These are phyloP conservation scores for Bimuria novae-zelandiae DNA, from an alignment of 2,329 filamentous ascomycete genomes.

Conservation along the genomic window DNA sequence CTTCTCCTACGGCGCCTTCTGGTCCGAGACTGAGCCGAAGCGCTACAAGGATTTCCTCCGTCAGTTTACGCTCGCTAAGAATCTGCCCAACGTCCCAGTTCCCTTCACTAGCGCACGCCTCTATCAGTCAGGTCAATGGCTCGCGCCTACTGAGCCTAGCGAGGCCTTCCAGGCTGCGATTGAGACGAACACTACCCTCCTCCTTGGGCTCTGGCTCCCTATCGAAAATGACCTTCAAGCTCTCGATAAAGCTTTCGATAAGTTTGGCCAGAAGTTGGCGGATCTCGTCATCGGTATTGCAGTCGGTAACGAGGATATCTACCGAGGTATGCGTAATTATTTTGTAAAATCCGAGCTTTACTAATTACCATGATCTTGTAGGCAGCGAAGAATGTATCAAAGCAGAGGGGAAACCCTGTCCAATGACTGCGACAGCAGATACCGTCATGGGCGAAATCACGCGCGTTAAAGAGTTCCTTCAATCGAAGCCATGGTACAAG, in stretches of 20 bases:
- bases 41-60: conserved; percentile 30
- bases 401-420: conserved; percentile 47
- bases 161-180: conserved; percentile 47
- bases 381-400: conserved; percentile 2
- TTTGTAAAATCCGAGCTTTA: neutral
- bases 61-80: conserved; percentile 28
- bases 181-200: conserved; percentile 35
- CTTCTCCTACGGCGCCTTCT: conserved; percentile 37
- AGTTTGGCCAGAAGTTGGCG: conserved; percentile 56
- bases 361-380: neutral
- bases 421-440: conserved; percentile 64
- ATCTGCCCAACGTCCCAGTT: conserved; percentile 42
- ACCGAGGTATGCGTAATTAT: conserved; percentile 54
- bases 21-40: conserved; percentile 18
- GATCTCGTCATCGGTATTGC: conserved; percentile 41
- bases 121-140: conserved; percentile 64
- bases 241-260: conserved; percentile 35
- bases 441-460: conserved; percentile 63
- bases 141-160: conserved; percentile 61
- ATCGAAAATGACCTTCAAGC: conserved; percentile 36
- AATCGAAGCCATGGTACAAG: conserved; percentile 43
- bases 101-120: conserved; percentile 71
- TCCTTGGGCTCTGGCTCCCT: conserved; percentile 36
- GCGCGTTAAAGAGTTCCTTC: conserved; percentile 32
- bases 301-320: conserved; percentile 55